phyloP scores from a whole-genome alignment of 2,329 filamentous ascomycete genomes.

The Myriangium duriaei region DNA sequence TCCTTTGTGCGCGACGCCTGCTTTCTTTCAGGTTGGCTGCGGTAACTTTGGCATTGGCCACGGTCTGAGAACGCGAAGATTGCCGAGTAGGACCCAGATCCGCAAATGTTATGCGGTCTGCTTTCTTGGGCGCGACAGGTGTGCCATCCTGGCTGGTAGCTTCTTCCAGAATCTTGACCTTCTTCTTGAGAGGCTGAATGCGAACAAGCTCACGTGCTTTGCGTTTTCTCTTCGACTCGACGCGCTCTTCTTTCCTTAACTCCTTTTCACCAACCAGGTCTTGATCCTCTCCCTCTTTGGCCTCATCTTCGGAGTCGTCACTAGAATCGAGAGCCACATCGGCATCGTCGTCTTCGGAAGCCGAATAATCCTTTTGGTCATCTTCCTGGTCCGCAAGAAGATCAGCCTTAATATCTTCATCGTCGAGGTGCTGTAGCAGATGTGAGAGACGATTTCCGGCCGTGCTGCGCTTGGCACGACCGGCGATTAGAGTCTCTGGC shows the following conservation, averaged over 20 bases:
- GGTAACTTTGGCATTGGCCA: conserved; percentile 43
- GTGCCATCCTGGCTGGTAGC: conserved; percentile 22
- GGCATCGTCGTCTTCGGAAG: conserved; percentile 38
- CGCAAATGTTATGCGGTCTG: conserved; percentile 51
- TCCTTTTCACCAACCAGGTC: conserved; percentile 82
- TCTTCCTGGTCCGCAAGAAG: conserved; percentile 40
- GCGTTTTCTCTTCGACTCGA: conserved; percentile 72
- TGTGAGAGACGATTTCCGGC: conserved; percentile 75
- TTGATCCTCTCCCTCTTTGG: conserved; percentile 37
- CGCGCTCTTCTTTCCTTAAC: conserved; percentile 62
- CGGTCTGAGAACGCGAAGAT: conserved; percentile 50
- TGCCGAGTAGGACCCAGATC: conserved; percentile 51
- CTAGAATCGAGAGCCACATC: conserved; percentile 80
- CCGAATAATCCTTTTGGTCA: conserved; percentile 41
- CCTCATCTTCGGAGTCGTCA: conserved; percentile 63
- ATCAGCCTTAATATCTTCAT: conserved; percentile 30
- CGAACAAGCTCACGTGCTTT: conserved; percentile 45
- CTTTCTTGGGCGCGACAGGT: conserved; percentile 42
- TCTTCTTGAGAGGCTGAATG: conserved; percentile 68
- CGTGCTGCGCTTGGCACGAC: conserved; percentile 62
- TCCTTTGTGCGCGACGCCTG: conserved; percentile 57
- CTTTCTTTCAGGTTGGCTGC: conserved; percentile 63
- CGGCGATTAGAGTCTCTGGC: conserved; percentile 44
- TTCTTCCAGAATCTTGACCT: conserved; percentile 35
- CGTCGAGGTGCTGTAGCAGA: conserved; percentile 50